Conservation (phyloP, 768 basidiomycete genomes). For the Roridomyces roridus region DNA sequence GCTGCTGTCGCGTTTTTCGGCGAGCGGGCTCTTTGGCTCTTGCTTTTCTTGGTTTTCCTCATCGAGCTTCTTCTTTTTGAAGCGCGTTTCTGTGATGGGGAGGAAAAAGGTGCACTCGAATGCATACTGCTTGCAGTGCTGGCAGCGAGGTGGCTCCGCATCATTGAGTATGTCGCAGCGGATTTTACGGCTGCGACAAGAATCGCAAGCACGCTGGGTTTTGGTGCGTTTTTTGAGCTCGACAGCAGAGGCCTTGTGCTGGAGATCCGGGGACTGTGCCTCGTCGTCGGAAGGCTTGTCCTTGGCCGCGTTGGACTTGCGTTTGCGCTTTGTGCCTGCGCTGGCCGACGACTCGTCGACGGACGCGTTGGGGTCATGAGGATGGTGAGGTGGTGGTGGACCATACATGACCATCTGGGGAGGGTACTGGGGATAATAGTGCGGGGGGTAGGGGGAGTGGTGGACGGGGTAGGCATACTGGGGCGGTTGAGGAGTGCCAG, state of each 20-base stretch:
- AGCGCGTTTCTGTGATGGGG: conserved; percentile 97
- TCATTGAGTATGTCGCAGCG: conserved; percentile 90
- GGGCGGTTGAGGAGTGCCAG: conserved; percentile 42
- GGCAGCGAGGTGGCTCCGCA: conserved; percentile 80
- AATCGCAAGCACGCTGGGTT: conserved; percentile 90
- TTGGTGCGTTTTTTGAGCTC: conserved; percentile 91
- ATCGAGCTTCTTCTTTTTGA: conserved; percentile 93
- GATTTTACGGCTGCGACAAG: conserved; percentile 90
- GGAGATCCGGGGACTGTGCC: conserved; percentile 53
- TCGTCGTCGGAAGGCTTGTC: conserved; percentile 71
- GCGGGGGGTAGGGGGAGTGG: conserved; percentile 58
- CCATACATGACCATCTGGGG: conserved; percentile 79
- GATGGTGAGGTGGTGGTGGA: conserved; percentile 42
- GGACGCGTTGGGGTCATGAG: conserved; percentile 41
- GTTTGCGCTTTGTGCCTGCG: conserved; percentile 66
- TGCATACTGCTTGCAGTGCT: conserved; percentile 93
- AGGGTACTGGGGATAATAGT: conserved; percentile 65
- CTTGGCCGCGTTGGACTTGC: conserved; percentile 52
- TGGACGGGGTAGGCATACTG: conserved; percentile 67
- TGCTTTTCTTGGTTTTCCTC: conserved; percentile 43
- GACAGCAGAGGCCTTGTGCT: conserved; percentile 34
- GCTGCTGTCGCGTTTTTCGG: conserved; percentile 56
- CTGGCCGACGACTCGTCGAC: conserved; percentile 42
- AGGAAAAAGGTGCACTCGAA: conserved; percentile 98
- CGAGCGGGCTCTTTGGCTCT: conserved; percentile 32